Evolutionary conservation across 2,329 filamentous ascomycete species (phyloP).

Genomic region (Beauveria rudraprayagi): DNA sequence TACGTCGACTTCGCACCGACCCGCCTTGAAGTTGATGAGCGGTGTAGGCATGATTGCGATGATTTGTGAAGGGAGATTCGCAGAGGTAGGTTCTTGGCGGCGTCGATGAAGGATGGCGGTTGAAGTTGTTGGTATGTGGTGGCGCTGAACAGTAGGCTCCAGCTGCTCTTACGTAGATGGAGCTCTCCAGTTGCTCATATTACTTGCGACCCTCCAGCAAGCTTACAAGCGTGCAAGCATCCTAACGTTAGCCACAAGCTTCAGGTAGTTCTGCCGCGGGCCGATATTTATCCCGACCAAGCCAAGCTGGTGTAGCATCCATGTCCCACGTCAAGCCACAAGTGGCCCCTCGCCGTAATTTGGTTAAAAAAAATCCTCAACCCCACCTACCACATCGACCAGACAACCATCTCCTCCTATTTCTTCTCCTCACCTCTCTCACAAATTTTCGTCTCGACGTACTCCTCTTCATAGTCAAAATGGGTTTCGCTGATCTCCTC

Average conservation of each 20-base stretch:
- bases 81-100: not conserved
- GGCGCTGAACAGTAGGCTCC: not conserved
- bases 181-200: not conserved
- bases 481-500: conserved; percentile 64
- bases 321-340: conserved; percentile 15
- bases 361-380: conserved; percentile 32
- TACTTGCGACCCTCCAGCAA: too few relatives aligned
- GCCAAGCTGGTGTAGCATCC: not conserved
- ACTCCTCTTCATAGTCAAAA: conserved; percentile 33
- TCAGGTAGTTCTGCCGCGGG: conserved; percentile 2
- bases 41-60: conserved; percentile 61
- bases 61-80: not conserved
- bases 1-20: conserved; percentile 78
- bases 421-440: conserved; percentile 23
- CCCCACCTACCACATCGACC: conserved; percentile 32
- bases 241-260: not conserved
- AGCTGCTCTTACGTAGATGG: conserved; percentile 10
- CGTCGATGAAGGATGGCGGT: not conserved
- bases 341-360: conserved; percentile 17
- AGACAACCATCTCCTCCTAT: conserved; percentile 25
- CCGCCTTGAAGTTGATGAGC: conserved; percentile 94
- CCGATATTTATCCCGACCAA: conserved; percentile 16
- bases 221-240: too few relatives aligned
- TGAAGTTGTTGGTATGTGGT: not conserved
- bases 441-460: conserved; percentile 17